Evolutionary conservation across 306 rosid genomes (phyloP), one percentile per base, ranked within the genome.

Genomic region (Ammopiptanthus mongolicus): DNA sequence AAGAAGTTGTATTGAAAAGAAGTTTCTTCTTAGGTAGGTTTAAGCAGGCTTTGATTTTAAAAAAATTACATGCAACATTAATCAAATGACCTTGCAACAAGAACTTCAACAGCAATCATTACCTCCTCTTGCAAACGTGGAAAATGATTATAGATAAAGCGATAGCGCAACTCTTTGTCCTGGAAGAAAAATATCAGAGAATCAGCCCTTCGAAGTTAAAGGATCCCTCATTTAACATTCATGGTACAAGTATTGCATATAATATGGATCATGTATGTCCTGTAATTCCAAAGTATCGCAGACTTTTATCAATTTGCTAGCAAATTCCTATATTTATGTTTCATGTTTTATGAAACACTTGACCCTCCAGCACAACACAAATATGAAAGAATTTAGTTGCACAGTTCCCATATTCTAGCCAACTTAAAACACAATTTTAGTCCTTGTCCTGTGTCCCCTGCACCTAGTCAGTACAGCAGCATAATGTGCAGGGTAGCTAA

Each of bases 81-180:
- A 78, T 71, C 67, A 72, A 67, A 70, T 74, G 68, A 86, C 77
- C 81, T 73, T 56, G 84, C 57, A 69, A 60, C 34, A 69, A 71
- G 68, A 86, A 80, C 82, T 74, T 75, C 77, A 47, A 34, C 70
- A 81, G 80, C 65, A 78, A 66, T 71, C 82, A 58, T 86, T 90
- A 96, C 99, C 92, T 96, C 96, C 87, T 90, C 99, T 62, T 89
- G 88, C 87, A 96, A 83, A 77, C 92, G 92, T 59, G 99, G 98
- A 81, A 89, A 96, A 82, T 96, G 99, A 82, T 96, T 96, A 81
- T 96, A 96, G 89, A 96, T 96, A 75, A 96, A 96, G 60, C 99
- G 97, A 74, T 96, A 96, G 0, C 98, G 87, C 92, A 96, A 53
- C 82, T 96, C 99, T 33, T 82, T 90, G 77, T 96, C 99, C 99